Base-by-base conservation (phyloP, 148 eudicot species). In the Arctostaphylos glauca region DNA sequence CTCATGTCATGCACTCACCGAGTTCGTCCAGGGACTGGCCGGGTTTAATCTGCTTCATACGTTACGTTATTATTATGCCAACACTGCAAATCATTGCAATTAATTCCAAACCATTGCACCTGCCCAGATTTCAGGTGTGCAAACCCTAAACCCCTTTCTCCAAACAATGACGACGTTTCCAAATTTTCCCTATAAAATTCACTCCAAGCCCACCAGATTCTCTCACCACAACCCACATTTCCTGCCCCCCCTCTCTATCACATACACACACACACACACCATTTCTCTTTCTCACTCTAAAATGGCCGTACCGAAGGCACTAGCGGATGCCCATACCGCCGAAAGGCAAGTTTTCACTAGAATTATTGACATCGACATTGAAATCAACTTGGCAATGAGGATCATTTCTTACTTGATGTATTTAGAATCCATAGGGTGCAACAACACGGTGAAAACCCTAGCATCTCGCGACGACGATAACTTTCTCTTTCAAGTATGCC, bases 301-400 rank as follows among this genome's bases (percentile, higher is more conserved):
- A 14, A 74, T 56, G 25, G 76, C 14, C 21, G 3, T 25, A 18
- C 31, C 53, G 38, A 68, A 43, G 76, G 64, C 62, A 50, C 55
- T 81, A 10, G 3, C 14, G 23, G 72, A 62, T 2, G 46, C 46
- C 58, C 82, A 81, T 44, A 2, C 18, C 0, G 48, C 25, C 76
- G 75, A 68, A 47, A 73, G 83, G 49, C 48, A 19, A 12, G 41
- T 81, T 52, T 81, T 81, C 66, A 16, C 83, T 10, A 68, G 73
- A 47, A 25, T 70, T 50, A 48, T 81, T 10, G 76, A 81, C 6
- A 10, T 80, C 23, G 60, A 68, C 13, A 50, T 70, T 12, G 76
- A 81, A 3, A 13, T 53, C 23, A 55, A 21, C 49, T 9, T 31
- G 18, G 48, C 83, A 1, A 81, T 10, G 16, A 67, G 47, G 44